phyloP scores from a whole-genome alignment of 2,329 filamentous ascomycete genomes.

The Microsporum ferrugineum region DNA sequence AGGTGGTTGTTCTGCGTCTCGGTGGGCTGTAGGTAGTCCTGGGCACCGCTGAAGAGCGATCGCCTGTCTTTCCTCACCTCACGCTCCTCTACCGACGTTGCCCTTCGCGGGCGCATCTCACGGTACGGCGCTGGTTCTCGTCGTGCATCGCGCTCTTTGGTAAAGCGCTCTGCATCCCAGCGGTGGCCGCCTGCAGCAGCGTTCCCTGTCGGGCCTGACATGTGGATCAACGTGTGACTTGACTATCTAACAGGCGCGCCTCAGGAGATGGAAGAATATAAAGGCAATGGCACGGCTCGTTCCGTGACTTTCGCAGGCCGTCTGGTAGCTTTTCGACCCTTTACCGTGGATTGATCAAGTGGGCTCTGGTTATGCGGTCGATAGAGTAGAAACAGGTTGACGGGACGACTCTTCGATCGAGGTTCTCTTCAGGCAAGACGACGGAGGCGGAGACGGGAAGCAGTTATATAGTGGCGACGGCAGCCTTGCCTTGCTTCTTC shows the following conservation, averaged over 20 bases:
- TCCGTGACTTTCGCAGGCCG: neutral
- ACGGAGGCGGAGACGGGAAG: neutral
- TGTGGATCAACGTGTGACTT: neutral
- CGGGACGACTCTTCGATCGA: neutral
- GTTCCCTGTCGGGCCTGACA: neutral
- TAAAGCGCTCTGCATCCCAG: constrained; percentile 33
- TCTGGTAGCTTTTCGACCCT: neutral
- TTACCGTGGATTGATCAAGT: neutral
- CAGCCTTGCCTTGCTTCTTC: neutral
- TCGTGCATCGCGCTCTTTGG: constrained; percentile 34
- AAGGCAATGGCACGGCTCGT: neutral
- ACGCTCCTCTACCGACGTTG: constrained; percentile 2
- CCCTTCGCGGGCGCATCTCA: neutral
- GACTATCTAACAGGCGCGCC: too few species aligned
- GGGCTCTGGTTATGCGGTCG: neutral
- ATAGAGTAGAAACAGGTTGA: neutral
- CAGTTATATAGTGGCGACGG: neutral
- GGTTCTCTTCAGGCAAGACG: neutral
- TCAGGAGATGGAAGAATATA: neutral
- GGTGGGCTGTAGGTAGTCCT: neutral
- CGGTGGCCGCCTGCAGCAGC: constrained; percentile 17
- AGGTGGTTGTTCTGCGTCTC: neutral
- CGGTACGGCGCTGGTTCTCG: constrained; percentile 16
- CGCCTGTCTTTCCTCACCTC: constrained; percentile 13
- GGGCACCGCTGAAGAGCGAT: neutral